phyloP scores from a whole-genome alignment of 163 green algal genomes.

The Prototheca cutis region DNA sequence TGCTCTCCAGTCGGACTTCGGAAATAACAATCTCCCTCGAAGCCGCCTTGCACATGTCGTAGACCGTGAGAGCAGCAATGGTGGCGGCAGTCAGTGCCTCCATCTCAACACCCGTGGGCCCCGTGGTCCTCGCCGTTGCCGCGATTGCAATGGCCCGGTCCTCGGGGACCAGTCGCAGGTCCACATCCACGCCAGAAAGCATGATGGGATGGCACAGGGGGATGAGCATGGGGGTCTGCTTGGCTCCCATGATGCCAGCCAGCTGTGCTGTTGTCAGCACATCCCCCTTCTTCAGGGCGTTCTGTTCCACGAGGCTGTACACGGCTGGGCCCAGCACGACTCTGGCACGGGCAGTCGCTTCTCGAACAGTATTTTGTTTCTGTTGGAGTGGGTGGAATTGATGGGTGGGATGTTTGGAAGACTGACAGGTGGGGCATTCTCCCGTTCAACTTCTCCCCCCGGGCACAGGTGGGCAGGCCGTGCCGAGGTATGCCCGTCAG shows the following conservation, averaged over 20 bases:
- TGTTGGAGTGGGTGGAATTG: slow-evolving; percentile 20
- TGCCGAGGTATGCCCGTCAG: too few species aligned
- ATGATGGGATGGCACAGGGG: slow-evolving; percentile 90
- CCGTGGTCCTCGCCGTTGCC: slow-evolving; percentile 41
- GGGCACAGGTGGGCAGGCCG: too few species aligned
- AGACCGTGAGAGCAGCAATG: slow-evolving; percentile 82
- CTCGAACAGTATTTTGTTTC: slow-evolving; percentile 40
- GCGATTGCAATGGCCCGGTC: slow-evolving; percentile 40
- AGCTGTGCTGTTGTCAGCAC: slow-evolving; percentile 27
- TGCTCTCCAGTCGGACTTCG: slow-evolving; percentile 59
- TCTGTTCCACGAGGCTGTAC: slow-evolving; percentile 39
- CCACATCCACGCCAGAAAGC: slow-evolving; percentile 36
- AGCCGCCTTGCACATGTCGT: slow-evolving; percentile 95
- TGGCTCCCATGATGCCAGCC: slow-evolving; percentile 76
- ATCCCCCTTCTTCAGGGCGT: slow-evolving; percentile 32
- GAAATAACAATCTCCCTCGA: slow-evolving; percentile 61
- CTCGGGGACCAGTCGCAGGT: slow-evolving; percentile 38
- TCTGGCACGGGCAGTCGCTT: slow-evolving; percentile 39
- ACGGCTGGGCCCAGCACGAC: slow-evolving; percentile 47
- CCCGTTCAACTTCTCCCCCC: too few species aligned
- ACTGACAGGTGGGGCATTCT: background rate
- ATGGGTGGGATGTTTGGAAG: background rate
- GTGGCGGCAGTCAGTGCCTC: slow-evolving; percentile 81
- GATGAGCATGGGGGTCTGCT: slow-evolving; percentile 79
- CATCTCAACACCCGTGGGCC: slow-evolving; percentile 89